Base-by-base conservation (phyloP, 768 basidiomycete species). In the Antrodiella citrinella region DNA sequence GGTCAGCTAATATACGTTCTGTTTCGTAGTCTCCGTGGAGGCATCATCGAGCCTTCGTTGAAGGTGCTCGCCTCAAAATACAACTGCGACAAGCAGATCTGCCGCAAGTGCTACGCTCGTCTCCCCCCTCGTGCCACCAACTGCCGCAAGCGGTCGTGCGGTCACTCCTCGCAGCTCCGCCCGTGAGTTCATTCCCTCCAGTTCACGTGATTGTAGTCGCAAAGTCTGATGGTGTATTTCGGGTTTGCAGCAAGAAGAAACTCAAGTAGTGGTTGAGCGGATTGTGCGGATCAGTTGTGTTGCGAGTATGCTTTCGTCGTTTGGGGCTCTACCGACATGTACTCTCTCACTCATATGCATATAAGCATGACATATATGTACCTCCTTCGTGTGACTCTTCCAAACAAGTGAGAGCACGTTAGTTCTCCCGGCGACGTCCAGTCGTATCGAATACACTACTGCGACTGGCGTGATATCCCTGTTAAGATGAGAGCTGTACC, bases 81-180 rank as follows among this genome's bases (percentile, higher is more conserved):
- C 83, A 97, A 97, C 75, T 97, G 93, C 69, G 92, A 96, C 73
- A 95, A 95, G 80, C 91, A 94, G 69, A 97, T 97, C 63, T 98
- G 96, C 81, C 92, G 96, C 71, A 97, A 97, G 72, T 98, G 96
- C 77, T 98, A 98, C 70, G 96, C 96, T 42, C 95, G 96, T 62
- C 95, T 98, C 61, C 95, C 96, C 57, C 95, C 94, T 48, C 92
- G 96, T 68, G 96, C 96, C 30, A 97, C 94, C 75, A 98, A 99
- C 82, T 98, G 96, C 84, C 80, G 95, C 68, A 95, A 95, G 77
- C 80, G 92, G 58, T 78, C 82, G 52, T 95, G 93, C 65, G 92
- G 92, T 18, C 89, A 90, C 70, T 89, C 86, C 44, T 85, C 82
- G 54, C 90, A 91, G 62, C 89, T 94, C 74, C 84, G 90, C 69